These are phyloP conservation scores for Carex cristatella DNA, from an alignment of 176 grass and related monocot genomes.

Conservation along the genomic window DNA sequence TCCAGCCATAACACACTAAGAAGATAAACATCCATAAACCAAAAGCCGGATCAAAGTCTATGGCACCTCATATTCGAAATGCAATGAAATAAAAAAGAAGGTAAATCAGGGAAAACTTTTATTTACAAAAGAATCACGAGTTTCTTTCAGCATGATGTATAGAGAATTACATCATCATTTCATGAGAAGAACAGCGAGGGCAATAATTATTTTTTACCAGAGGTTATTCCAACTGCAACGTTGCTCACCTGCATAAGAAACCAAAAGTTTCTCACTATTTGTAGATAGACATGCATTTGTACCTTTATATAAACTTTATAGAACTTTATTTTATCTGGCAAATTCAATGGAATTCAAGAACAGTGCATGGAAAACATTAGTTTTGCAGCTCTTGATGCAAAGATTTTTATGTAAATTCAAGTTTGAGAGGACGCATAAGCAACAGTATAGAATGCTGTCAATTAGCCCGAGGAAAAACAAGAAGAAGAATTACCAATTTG, in stretches of 20 bases:
- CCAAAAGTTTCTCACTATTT: background rate
- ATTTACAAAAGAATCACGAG: conserved; percentile 20
- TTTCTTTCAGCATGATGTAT: background rate
- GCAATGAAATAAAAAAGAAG: background rate
- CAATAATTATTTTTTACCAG: conserved; percentile 35
- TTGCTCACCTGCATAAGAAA: conserved; percentile 55
- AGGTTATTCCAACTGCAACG: conserved; percentile 57
- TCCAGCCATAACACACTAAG: conserved; percentile 30
- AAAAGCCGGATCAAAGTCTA: background rate
- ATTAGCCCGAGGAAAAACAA: background rate
- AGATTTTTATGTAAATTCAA: background rate
- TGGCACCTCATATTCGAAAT: background rate
- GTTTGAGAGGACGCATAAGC: background rate
- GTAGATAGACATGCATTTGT: background rate
- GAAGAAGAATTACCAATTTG: conserved; percentile 57
- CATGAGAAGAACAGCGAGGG: background rate
- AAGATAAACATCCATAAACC: background rate
- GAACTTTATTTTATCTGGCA: background rate
- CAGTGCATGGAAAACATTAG: background rate
- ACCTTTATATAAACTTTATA: background rate
- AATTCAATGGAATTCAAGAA: background rate
- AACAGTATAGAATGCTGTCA: background rate
- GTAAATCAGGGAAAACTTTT: background rate
- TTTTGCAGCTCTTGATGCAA: background rate
- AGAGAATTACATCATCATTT: background rate